Percentiles rank a stretch among this genome's conserved stretches.
phyloP scores from a whole-genome alignment of 345 rosid genomes.

The Anacardium occidentale region DNA sequence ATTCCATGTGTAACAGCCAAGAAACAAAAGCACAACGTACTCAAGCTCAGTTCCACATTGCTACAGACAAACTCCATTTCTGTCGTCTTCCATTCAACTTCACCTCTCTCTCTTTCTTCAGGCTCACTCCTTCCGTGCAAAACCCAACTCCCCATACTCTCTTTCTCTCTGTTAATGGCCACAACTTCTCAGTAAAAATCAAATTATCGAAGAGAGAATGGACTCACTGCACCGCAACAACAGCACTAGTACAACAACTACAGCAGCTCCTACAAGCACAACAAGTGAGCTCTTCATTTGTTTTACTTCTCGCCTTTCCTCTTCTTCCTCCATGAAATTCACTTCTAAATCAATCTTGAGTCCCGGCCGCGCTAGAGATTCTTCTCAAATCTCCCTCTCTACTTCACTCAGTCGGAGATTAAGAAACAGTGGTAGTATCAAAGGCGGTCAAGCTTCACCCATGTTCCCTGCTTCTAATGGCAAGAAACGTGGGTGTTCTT shows the following conservation, averaged over 20 bases:
- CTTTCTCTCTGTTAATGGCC: constrained; percentile 17
- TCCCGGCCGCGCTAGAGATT: constrained; percentile 54
- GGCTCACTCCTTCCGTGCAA: neutral
- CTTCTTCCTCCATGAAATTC: constrained; percentile 91
- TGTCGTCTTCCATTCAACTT: constrained; percentile 21
- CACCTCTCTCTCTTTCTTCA: neutral
- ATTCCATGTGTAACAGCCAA: neutral
- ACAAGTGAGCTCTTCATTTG: constrained; percentile 74
- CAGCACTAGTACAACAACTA: constrained; percentile 34
- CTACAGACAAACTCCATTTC: constrained; percentile 35
- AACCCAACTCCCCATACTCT: constrained; percentile 1
- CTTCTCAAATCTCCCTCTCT: constrained; percentile 79
- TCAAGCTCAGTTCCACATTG: neutral
- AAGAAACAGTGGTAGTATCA: constrained; percentile 66
- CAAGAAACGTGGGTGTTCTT: constrained; percentile 60
- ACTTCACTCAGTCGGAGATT: constrained; percentile 77
- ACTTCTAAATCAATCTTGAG: constrained; percentile 77
- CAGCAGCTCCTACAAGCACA: constrained; percentile 18
- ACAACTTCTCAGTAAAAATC: constrained; percentile 30
- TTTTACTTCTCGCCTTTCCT: constrained; percentile 78
- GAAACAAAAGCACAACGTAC: neutral
- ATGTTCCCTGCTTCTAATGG: constrained; percentile 64
- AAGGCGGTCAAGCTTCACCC: constrained; percentile 77
- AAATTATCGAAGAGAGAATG: constrained; percentile 26
- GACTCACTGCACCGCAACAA: constrained; percentile 70